Conservation (phyloP, 768 basidiomycete species). For the Termitomyces eurrhizus region DNA sequence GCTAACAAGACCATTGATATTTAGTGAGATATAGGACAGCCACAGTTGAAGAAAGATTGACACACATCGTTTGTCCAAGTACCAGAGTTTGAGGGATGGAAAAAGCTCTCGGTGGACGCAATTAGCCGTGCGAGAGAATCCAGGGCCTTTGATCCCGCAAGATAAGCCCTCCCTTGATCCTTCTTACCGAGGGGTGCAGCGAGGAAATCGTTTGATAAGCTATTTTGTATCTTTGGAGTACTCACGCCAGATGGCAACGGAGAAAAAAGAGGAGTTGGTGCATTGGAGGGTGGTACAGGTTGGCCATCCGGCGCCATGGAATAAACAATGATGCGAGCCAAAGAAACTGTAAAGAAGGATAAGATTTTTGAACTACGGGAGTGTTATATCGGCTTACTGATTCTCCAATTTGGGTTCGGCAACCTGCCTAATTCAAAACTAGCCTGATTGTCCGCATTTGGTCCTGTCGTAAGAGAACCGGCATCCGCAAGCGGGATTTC, state of each 20-base stretch:
- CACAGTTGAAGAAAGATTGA: conserved; percentile 2
- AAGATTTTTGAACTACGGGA: conserved; percentile 11
- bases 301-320: conserved; percentile 74
- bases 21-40: background rate
- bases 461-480: conserved; percentile 73
- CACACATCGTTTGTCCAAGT: conserved; percentile 74
- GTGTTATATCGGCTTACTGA: conserved; percentile 41
- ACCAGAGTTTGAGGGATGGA: conserved; percentile 87
- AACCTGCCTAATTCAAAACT: conserved; percentile 71
- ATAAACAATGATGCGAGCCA: conserved; percentile 85
- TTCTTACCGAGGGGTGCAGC: conserved; percentile 54
- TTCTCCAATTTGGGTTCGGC: conserved; percentile 72
- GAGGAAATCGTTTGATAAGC: conserved; percentile 51
- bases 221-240: conserved; percentile 50
- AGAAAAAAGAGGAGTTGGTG: conserved; percentile 72
- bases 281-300: conserved; percentile 53
- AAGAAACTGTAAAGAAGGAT: conserved; percentile 45
- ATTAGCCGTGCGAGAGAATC: conserved; percentile 84
- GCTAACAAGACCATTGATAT: conserved; percentile 28
- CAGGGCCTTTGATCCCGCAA: conserved; percentile 82
- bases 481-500: conserved; percentile 72
- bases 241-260: conserved; percentile 61
- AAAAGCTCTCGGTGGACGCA: conserved; percentile 85
- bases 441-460: conserved; percentile 68
- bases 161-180: conserved; percentile 47